Percentiles rank a stretch among this genome's conserved stretches.
Evolutionary conservation across 148 eudicot genomes (phyloP).

Genomic region (Pouteria glomerata): DNA sequence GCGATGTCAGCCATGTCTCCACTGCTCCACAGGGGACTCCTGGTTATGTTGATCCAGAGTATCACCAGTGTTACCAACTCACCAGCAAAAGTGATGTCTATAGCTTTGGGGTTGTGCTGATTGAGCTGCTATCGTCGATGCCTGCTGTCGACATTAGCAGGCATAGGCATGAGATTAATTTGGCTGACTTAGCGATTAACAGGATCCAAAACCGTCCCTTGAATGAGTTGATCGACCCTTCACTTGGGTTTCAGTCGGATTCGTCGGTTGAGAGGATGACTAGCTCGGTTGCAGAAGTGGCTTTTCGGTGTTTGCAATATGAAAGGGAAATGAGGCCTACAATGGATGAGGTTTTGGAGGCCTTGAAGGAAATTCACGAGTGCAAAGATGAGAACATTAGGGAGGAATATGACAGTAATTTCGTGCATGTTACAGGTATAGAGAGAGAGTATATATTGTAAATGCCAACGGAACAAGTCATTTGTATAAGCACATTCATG

Average conservation of each 20-base stretch:
- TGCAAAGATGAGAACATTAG: conserved; percentile 12
- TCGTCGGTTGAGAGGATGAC: conserved; percentile 17
- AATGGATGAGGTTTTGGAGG: conserved; percentile 40
- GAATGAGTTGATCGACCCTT: conserved; percentile 30
- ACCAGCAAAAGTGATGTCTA: conserved; percentile 54
- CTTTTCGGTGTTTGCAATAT: conserved; percentile 43
- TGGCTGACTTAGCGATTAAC: conserved; percentile 35
- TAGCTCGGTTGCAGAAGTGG: conserved; percentile 39
- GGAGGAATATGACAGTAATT: too few species aligned
- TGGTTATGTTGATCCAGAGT: conserved; percentile 50
- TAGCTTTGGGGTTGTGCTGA: too few species aligned
- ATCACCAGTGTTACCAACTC: conserved; percentile 43
- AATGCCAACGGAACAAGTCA: too few species aligned
- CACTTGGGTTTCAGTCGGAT: conserved; percentile 23
- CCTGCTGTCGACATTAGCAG: conserved; percentile 36
- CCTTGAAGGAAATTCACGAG: conserved; percentile 27
- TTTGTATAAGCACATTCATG: too few species aligned
- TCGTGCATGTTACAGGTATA: too few species aligned
- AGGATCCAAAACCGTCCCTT: conserved; percentile 29
- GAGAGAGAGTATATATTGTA: too few species aligned
- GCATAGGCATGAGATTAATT: conserved; percentile 26
- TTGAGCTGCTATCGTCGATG: conserved; percentile 47
- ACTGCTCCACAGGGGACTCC: too few species aligned
- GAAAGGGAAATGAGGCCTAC: conserved; percentile 34
- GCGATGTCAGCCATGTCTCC: conserved; percentile 38